Conservation (phyloP, 306 rosid genomes). For the Begonia fuchsioides region DNA sequence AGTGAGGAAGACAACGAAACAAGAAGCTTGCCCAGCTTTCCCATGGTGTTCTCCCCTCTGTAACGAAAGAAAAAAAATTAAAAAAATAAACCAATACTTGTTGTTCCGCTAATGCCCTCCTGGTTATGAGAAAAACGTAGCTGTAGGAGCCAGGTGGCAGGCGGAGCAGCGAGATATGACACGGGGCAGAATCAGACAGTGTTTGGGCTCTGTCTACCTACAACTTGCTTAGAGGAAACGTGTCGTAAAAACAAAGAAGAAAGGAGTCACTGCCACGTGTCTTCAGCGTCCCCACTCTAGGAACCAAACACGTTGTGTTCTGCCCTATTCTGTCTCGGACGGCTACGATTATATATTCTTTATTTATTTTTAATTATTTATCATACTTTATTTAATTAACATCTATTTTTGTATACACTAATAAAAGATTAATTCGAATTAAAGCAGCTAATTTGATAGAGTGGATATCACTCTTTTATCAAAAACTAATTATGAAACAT, state of each 20-base stretch:
- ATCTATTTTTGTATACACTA: too few species aligned
- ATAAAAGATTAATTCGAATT: too few species aligned
- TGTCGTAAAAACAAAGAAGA: neutral
- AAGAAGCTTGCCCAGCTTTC: neutral
- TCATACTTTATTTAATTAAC: too few species aligned
- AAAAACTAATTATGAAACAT: too few species aligned
- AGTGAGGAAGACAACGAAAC: constrained; percentile 2
- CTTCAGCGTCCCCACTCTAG: neutral
- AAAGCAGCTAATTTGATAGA: too few species aligned
- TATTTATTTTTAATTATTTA: too few species aligned
- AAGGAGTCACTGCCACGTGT: neutral
- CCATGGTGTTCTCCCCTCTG: too few species aligned
- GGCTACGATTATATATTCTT: too few species aligned
- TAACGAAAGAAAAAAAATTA: neutral
- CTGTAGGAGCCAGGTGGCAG: constrained; percentile 1
- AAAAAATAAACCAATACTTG: constrained; percentile 2
- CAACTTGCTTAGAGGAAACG: constrained; percentile 1
- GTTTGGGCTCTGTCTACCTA: neutral
- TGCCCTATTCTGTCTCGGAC: too few species aligned
- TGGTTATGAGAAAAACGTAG: neutral
- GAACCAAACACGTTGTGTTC: too few species aligned
- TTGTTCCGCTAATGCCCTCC: neutral
- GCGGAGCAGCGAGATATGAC: neutral
- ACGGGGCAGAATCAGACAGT: neutral
- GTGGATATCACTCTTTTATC: too few species aligned